Conservation (phyloP, 441 rosid genomes). For the Euphorbia celastroides region DNA sequence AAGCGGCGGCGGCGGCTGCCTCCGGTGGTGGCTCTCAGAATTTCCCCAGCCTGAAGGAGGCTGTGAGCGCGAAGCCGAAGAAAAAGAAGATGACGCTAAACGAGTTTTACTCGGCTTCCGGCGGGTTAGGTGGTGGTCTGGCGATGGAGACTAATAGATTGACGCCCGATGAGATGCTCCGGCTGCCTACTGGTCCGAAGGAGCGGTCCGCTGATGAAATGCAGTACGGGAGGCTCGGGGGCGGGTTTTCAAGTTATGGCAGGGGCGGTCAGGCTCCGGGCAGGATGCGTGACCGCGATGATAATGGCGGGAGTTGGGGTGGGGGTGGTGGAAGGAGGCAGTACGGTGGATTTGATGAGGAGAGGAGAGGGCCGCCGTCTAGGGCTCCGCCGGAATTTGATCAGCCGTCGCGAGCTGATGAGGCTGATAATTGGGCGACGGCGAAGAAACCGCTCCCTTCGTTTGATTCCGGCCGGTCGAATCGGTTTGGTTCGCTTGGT, state of each 20-base stretch:
- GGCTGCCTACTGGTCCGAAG: conserved; percentile 85
- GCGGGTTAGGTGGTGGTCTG: conserved; percentile 11
- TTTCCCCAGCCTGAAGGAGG: conserved; percentile 73
- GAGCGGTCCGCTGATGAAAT: conserved; percentile 87
- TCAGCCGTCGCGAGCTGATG: conserved; percentile 80
- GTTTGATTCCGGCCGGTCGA: conserved; percentile 51
- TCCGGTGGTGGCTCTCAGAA: conserved; percentile 36
- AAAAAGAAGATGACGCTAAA: conserved; percentile 72
- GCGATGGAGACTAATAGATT: conserved; percentile 33
- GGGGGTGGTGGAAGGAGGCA: conserved; percentile 50
- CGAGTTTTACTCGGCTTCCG: conserved; percentile 38
- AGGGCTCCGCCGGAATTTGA: conserved; percentile 85
- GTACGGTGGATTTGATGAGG: conserved; percentile 68
- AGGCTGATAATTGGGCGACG: conserved; percentile 74
- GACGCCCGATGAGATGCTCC: conserved; percentile 70
- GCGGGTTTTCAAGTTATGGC: conserved; percentile 72
- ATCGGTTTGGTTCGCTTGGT: conserved; percentile 55
- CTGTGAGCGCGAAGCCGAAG: conserved; percentile 56
- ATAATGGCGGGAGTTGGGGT: conserved; percentile 51
- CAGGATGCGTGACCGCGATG: conserved; percentile 44
- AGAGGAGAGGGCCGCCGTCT: conserved; percentile 58
- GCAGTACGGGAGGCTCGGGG: conserved; percentile 77
- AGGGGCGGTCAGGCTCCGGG: conserved; percentile 38
- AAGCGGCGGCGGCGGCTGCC: conserved; percentile 37
- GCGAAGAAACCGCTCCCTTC: conserved; percentile 50